Base-by-base conservation (phyloP, 345 rosid species). In the Hypericum perforatum region DNA sequence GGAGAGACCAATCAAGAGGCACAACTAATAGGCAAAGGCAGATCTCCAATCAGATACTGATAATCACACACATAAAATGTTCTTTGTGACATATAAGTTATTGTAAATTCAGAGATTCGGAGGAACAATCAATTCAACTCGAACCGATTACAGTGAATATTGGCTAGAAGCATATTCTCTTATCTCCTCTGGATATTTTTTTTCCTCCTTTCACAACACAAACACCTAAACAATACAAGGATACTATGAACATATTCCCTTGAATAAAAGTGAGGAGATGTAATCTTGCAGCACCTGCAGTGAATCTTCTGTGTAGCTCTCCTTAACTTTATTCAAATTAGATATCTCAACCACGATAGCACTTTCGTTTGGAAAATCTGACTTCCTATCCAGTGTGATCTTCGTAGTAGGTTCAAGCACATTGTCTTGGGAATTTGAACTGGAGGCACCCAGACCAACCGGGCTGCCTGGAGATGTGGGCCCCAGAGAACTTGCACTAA, bases 401-500 rank as follows among this genome's bases (percentile, higher is more conserved):
- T 88, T 92, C 54, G 95, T 77, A 63, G 63, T 63, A 61, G 95
- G 85, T 68, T 92, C 97, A 70, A 76, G 76, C 29, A 60, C 78
- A 48, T 83, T 86, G 32, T 92, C 95, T 50, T 85, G 95, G 54
- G 90, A 80, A 77, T 79, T 80, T 60, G 96, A 81, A 44, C 86
- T 90, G 61, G 94, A 85, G 74, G 83, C 71, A 66, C 94, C 83
- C 58, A 86, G 74, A 65, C 95, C 81, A 64, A 92, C 95, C 55
- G 96, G 96, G 69, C 96, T 92, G 70, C 98, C 88, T 50, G 96
- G 98, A 53, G 98, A 92, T 77, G 94, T 80, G 71, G 94, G 72
- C 43, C 90, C 98, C 58, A 82, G 89, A 56, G 81, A 75, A 65
- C 84, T 76, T 52, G 79, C 74, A 68, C 78, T 80, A 57, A 76